Percentiles rank a stretch among this genome's conserved stretches.
Evolutionary conservation across 371 early-diverging fungal genomes (phyloP).

Genomic region (Funneliformis caledonium): DNA sequence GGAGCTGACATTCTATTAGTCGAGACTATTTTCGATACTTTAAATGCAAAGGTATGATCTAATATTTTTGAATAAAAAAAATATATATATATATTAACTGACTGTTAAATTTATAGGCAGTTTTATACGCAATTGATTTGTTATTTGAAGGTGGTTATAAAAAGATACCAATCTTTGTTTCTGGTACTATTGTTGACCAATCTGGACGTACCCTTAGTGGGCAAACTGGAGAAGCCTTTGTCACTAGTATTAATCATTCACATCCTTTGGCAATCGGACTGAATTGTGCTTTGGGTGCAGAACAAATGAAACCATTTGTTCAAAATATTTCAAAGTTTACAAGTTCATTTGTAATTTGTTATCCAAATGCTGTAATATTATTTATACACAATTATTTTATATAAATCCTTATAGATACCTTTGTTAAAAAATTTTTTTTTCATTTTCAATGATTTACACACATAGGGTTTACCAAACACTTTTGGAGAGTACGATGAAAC

Average conservation of each 20-base stretch:
- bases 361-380: slow-evolving; percentile 86
- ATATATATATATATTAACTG: not conserved
- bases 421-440: not conserved
- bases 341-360: slow-evolving; percentile 84
- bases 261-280: slow-evolving; percentile 90
- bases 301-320: slow-evolving; percentile 94
- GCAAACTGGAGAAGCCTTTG: slow-evolving; percentile 95
- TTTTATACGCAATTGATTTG: slow-evolving; percentile 86
- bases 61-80: not conserved
- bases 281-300: slow-evolving; percentile 95
- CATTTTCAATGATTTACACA: not conserved
- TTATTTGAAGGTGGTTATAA: slow-evolving; percentile 81
- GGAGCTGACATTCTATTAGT: slow-evolving; percentile 90
- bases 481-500: slow-evolving; percentile 91
- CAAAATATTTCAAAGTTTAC: slow-evolving; percentile 85
- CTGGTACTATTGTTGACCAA: slow-evolving; percentile 97
- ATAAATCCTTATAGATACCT: slow-evolving; percentile 33
- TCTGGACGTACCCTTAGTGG: slow-evolving; percentile 94
- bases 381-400: not conserved
- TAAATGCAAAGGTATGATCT: slow-evolving; percentile 76
- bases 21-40: slow-evolving; percentile 95
- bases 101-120: slow-evolving; percentile 56
- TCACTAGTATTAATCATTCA: slow-evolving; percentile 77
- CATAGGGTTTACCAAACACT: slow-evolving; percentile 79
- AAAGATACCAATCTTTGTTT: slow-evolving; percentile 84